A percentile compares a stretch with the other conserved stretches of the same genome.
Evolutionary conservation across 2,329 filamentous ascomycete genomes (phyloP).

Genomic region (Teratosphaeriaceae sp.): DNA sequence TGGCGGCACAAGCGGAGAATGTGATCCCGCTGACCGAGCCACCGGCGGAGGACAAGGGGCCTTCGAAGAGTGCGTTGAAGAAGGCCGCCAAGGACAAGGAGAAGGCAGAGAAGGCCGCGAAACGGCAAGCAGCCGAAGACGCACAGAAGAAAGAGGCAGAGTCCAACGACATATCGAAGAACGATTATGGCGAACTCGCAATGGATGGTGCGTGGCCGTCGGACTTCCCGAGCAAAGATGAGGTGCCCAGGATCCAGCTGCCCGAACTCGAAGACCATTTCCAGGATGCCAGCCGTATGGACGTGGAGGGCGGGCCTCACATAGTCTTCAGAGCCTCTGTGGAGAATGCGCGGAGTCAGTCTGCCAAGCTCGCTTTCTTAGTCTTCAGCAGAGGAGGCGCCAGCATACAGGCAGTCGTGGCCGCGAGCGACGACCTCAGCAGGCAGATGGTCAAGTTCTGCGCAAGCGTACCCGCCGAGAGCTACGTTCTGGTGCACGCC

Average conservation of each 20-base stretch:
- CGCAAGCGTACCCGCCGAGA: conserved; percentile 67
- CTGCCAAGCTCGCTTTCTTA: conserved; percentile 85
- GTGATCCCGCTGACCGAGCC: conserved; percentile 14
- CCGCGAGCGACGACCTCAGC: conserved; percentile 53
- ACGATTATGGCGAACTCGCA: conserved; percentile 71
- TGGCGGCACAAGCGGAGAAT: conserved; percentile 6
- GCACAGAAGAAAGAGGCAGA: conserved; percentile 60
- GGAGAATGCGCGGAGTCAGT: conserved; percentile 81
- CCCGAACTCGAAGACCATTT: conserved; percentile 56
- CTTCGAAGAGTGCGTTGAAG: conserved; percentile 75
- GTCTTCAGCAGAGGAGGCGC: conserved; percentile 71
- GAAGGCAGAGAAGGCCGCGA: conserved; percentile 64
- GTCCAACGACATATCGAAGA: conserved; percentile 58
- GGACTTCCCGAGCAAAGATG: conserved; percentile 41
- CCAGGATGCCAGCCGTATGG: conserved; percentile 48
- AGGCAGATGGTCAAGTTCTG: conserved; percentile 96
- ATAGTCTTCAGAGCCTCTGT: conserved; percentile 74
- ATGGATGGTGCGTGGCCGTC: conserved; percentile 48
- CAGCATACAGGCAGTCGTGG: conserved; percentile 75
- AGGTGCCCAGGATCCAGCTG: conserved; percentile 52
- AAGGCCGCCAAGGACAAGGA: conserved; percentile 88
- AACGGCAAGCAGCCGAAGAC: conserved; percentile 62
- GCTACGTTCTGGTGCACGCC: conserved; percentile 66
- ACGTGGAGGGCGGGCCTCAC: conserved; percentile 39
- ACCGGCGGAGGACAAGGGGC: conserved; percentile 32